Evolutionary conservation across 2,329 filamentous ascomycete species (phyloP), one percentile per base, ranked within the genome.

Genomic region (Stemphylium lycopersici): DNA sequence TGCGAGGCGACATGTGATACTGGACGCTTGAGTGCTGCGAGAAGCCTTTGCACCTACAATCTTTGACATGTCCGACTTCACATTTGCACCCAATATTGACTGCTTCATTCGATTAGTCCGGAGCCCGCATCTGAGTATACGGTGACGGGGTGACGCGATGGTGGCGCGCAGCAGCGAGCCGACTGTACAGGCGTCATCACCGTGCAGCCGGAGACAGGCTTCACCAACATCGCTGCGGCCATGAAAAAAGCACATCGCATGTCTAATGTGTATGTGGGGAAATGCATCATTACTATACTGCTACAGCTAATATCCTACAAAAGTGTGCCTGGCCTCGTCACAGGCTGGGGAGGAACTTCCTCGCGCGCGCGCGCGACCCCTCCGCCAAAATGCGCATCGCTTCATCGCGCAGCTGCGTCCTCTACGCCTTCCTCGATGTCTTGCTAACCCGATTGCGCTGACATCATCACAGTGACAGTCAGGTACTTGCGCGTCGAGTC

Each of bases 401-500:
- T 40, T 36, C 26, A 13, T 26, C 26, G 26, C 26, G 8, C 26
- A 29, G 26, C 20, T 37, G 33, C 26, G 33, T 43, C 37, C 36
- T 38, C 40, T 20, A 20, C 45, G 32, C 34, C 50, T 40, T 16
- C 38, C 13, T 43, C 38, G 29, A 50, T 13, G 31, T 18, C 46
- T 58, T 52, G 41, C 43, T 55, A 48, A 43, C 39, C 38, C 48
- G 48, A 26, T 33, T 41, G 45, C 38, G 45, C 41, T 37, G 37
- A 42, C 37, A 16, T 48, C 38, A 50, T 49, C 42, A 56, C 48
- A 41, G 55, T 52, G 46, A 52, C 61, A 52, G 61, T 50, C 54
- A 44, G 48, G 55, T 60, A 51, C 58, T 56, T 58, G 61, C 58
- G 63, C 41, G 31, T 46, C 24, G 24, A 43, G 34, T 58, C 53